Evolutionary conservation across 139 green algal genomes (phyloP).

Genomic region (Volvox africanus): DNA sequence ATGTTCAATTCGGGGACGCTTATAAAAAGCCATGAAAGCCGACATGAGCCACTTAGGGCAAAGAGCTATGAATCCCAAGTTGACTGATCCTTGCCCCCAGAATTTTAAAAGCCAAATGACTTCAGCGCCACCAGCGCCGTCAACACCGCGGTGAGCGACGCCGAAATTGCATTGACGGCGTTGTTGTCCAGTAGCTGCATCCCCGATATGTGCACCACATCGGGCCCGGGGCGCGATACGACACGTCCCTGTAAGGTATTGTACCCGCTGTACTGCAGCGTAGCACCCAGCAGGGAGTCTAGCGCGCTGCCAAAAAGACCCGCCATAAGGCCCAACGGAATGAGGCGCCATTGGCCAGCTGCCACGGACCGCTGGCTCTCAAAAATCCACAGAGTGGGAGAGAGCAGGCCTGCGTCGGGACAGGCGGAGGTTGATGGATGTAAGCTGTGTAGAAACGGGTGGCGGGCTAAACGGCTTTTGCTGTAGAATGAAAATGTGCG

Average conservation of each 20-base stretch:
- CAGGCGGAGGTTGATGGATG: background rate
- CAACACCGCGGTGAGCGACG: constrained; percentile 43
- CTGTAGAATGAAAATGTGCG: no score
- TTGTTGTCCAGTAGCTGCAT: constrained; percentile 63
- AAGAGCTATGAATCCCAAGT: no score
- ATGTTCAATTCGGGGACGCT: no score
- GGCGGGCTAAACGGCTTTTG: no score
- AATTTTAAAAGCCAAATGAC: constrained; percentile 1
- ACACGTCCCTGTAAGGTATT: constrained; percentile 61
- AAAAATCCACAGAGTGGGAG: constrained; percentile 74
- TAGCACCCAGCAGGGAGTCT: constrained; percentile 95
- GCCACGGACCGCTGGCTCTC: constrained; percentile 54
- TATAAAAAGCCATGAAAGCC: no score
- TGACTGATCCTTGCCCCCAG: no score
- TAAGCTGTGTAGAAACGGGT: no score
- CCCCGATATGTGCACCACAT: constrained; percentile 71
- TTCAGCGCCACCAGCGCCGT: constrained; percentile 58
- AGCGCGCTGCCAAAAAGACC: constrained; percentile 90
- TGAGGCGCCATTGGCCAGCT: constrained; percentile 68
- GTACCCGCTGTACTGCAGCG: constrained; percentile 90
- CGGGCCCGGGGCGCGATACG: constrained; percentile 66
- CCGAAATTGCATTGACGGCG: constrained; percentile 63
- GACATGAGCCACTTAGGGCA: no score
- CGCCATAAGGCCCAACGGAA: constrained; percentile 75
- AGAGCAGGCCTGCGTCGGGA: constrained; percentile 53